phyloP scores from a whole-genome alignment of 441 rosid genomes.

The Eutrema salsugineum region DNA sequence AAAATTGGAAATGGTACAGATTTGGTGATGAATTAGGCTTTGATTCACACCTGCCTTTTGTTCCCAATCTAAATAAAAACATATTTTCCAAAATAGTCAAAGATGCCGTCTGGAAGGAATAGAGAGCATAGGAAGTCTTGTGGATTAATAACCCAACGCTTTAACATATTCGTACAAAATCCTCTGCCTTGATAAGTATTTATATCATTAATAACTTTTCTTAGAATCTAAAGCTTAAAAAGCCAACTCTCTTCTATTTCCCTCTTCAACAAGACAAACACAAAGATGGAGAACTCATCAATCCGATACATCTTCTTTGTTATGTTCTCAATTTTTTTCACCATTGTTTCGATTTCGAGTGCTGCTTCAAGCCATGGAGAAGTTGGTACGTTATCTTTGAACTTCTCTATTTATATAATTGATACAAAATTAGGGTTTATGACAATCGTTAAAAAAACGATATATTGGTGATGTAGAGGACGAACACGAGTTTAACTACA shows the following conservation, averaged over 20 bases:
- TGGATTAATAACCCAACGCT: conserved; percentile 14
- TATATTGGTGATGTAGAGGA: conserved; percentile 38
- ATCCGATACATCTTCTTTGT: background rate
- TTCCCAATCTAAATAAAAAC: background rate
- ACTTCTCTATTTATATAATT: background rate
- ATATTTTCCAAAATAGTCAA: conserved; percentile 15
- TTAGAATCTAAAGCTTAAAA: background rate
- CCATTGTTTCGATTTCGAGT: background rate
- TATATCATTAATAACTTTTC: conserved; percentile 16
- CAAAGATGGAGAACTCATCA: background rate
- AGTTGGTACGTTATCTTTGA: conserved; percentile 16
- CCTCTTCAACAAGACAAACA: background rate
- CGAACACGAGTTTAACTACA: conserved; percentile 54
- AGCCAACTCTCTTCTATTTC: background rate
- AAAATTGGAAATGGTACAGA: background rate
- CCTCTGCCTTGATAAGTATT: conserved; percentile 4
- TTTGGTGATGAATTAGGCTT: conserved; percentile 8
- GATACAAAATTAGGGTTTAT: background rate
- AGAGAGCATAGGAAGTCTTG: conserved; percentile 6
- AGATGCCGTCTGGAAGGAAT: conserved; percentile 14
- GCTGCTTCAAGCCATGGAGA: conserved; percentile 14
- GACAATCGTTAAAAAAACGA: background rate
- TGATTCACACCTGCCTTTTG: conserved; percentile 14
- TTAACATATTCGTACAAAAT: conserved; percentile 5
- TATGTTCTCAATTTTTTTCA: background rate